Conservation (phyloP, 2,329 filamentous ascomycete genomes). For the Venturia carpophila region DNA sequence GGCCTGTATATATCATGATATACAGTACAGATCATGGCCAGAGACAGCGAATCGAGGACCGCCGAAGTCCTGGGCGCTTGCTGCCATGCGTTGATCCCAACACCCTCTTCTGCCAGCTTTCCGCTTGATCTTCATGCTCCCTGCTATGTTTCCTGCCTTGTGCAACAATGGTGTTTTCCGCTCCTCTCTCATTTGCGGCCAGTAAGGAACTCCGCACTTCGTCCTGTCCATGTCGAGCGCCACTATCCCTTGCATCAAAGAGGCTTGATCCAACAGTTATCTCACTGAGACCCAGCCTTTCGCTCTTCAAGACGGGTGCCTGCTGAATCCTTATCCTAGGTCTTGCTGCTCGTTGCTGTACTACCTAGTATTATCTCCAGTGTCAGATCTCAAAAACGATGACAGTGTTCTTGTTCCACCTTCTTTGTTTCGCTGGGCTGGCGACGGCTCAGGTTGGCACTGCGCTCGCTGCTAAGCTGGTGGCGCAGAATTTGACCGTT, state of each 20-base stretch:
- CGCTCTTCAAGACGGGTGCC: neutral
- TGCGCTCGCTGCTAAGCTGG: neutral
- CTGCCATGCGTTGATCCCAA: neutral
- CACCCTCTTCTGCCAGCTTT: neutral
- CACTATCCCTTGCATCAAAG: conserved; percentile 1
- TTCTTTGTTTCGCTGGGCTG: neutral
- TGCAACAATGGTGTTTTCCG: neutral
- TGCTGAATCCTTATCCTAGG: neutral
- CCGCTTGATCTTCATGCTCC: neutral
- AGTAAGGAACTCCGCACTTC: conserved; percentile 3
- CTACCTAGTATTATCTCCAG: neutral
- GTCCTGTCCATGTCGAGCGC: neutral
- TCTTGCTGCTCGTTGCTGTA: neutral
- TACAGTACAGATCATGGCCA: neutral
- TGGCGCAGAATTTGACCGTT: neutral
- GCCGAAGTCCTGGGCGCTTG: neutral
- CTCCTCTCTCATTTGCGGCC: neutral
- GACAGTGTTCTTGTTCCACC: conserved; percentile 1
- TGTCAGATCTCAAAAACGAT: neutral
- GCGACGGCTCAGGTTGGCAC: neutral
- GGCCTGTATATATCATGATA: neutral
- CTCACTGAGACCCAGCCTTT: neutral
- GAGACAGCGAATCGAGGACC: neutral
- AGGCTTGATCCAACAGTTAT: neutral
- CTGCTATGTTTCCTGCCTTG: too few relatives aligned